Base-by-base conservation (phyloP, 1,284 basidiomycete species). In the Cutaneotrichosporon dermatis region DNA sequence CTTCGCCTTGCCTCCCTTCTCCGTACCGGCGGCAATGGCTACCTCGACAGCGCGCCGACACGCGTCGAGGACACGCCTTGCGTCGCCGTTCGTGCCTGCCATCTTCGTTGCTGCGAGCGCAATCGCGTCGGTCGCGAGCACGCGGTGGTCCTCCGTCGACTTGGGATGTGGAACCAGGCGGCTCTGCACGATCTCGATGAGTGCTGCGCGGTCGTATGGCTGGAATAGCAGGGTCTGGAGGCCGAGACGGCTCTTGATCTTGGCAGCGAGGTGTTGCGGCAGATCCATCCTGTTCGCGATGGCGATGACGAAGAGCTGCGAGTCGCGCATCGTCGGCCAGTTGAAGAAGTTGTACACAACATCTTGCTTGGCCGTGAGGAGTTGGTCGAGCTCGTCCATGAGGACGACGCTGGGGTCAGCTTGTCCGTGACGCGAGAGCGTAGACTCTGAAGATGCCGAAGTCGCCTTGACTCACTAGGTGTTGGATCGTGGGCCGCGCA, bases 281-380 rank as follows among this genome's bases (percentile, higher is more conserved):
- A 99, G 81, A 73, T 99, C 95, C 90, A 98, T 96, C 34, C 95
- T 94, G 75, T 99, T 99, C 10, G 96, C 96, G 1, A 99, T 93
- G 0, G 96, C 96, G 56, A 99, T 85, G 2, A 99, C 95, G 54
- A 98, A 87, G 12, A 99, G 83, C 71, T 89, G 88, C 57, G 89
- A 91, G 12, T 86, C 86, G 0, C 85, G 83, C 59, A 95, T 82
- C 9, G 92, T 94, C 1, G 95, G 96, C 95, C 96, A 99, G 75
- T 98, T 98, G 83, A 99, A 99, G 79, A 99, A 95, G 75, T 98
- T 98, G 80, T 99, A 99, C 44, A 99, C 90, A 2, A 99, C 95
- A 67, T 98, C 94, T 77, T 99, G 95, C 72, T 96, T 95, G 25
- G 88, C 82, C 0, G 95, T 98, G 64, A 99, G 86, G 39, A 99